These are phyloP conservation scores for Fusarium hainanense DNA, from an alignment of 2,329 filamentous ascomycete species.

Conservation along the genomic window DNA sequence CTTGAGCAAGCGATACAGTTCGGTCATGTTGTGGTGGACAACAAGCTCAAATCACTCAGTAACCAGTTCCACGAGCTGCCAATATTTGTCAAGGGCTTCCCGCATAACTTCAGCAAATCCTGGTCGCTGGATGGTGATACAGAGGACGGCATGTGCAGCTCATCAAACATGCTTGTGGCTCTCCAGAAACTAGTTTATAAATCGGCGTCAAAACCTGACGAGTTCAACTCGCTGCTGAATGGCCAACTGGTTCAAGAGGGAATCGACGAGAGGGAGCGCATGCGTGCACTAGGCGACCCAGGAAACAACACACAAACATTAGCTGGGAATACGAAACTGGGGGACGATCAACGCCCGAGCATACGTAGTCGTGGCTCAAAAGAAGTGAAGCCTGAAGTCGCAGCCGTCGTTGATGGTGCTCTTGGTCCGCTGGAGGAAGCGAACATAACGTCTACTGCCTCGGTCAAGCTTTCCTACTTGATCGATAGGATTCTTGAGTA, in stretches of 20 bases:
- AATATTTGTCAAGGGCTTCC: constrained; percentile 75
- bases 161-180: constrained; percentile 61
- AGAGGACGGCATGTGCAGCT: constrained; percentile 62
- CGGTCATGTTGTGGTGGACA: constrained; percentile 69
- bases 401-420: constrained; percentile 39
- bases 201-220: constrained; percentile 56
- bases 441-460: constrained; percentile 80
- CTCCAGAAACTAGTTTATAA: constrained; percentile 65
- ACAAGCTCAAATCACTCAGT: constrained; percentile 72
- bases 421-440: constrained; percentile 66
- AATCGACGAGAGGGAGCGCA: constrained; percentile 50
- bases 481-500: constrained; percentile 77
- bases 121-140: constrained; percentile 74
- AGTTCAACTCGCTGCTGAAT: constrained; percentile 61
- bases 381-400: constrained; percentile 35
- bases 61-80: constrained; percentile 82
- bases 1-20: constrained; percentile 74
- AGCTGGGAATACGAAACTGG: constrained; percentile 58
- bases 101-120: constrained; percentile 65
- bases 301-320: constrained; percentile 43
- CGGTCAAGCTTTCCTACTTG: constrained; percentile 88
- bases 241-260: constrained; percentile 58
- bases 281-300: constrained; percentile 31
- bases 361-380: constrained; percentile 48
- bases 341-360: constrained; percentile 51